Evolutionary conservation across 192 early-diverging fungal genomes (phyloP).

Genomic region (Coemansia sp.): DNA sequence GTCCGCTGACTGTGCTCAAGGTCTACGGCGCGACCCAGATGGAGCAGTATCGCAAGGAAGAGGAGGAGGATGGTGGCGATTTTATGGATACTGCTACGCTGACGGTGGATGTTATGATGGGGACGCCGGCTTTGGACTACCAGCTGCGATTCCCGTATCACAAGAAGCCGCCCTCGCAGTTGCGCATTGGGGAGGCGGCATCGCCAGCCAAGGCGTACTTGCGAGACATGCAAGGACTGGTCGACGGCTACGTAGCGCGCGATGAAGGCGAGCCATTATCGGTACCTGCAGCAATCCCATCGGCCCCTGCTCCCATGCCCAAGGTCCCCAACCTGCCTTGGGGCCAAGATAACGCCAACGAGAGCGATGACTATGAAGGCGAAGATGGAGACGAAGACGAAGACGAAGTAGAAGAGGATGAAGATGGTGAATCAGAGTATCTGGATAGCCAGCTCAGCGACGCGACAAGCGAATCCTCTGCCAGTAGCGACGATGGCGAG

Average conservation of each 20-base stretch:
- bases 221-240: constrained; percentile 41
- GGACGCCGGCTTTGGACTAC: constrained; percentile 26
- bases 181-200: constrained; percentile 27
- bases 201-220: constrained; percentile 43
- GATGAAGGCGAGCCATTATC: constrained; percentile 15
- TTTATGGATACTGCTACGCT: constrained; percentile 41
- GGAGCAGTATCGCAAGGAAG: constrained; percentile 76
- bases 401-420: constrained; percentile 21
- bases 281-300: not conserved
- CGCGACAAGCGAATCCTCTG: not conserved
- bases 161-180: constrained; percentile 6
- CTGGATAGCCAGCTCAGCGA: not conserved
- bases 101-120: constrained; percentile 30
- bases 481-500: not conserved
- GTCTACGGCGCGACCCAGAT: constrained; percentile 92
- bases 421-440: not conserved
- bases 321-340: constrained; percentile 42
- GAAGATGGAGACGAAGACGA: constrained; percentile 36
- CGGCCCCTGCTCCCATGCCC: constrained; percentile 22
- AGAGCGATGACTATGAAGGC: constrained; percentile 18
- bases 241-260: constrained; percentile 29
- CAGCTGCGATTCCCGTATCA: constrained; percentile 30
- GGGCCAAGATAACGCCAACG: constrained; percentile 15
- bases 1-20: constrained; percentile 82
- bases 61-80: constrained; percentile 39